Percentiles rank a stretch among this genome's conserved stretches.
These are phyloP conservation scores for Staphylotrichum longicolle DNA, from an alignment of 495 filamentous ascomycete genomes.

Conservation along the genomic window DNA sequence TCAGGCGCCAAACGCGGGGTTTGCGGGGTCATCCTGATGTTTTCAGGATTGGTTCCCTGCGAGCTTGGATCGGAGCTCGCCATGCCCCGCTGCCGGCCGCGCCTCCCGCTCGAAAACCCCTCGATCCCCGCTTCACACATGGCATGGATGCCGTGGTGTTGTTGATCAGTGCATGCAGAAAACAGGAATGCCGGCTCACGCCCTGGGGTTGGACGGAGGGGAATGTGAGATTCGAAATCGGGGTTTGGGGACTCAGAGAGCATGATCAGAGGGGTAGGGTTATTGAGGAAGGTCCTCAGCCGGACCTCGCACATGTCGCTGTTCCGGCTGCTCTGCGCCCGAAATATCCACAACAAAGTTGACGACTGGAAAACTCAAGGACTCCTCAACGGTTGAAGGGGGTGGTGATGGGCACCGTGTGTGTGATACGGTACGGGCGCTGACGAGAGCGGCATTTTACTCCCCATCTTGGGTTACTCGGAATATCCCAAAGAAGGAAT, in stretches of 20 bases:
- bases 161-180: neutral
- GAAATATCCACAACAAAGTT: neutral
- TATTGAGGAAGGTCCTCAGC: too few relatives aligned
- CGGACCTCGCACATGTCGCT: too few relatives aligned
- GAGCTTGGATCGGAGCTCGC: neutral
- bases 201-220: too few relatives aligned
- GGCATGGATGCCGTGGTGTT: neutral
- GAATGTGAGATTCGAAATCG: too few relatives aligned
- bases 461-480: too few relatives aligned
- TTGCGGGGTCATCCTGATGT: neutral
- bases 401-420: constrained; percentile 6
- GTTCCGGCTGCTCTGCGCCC: neutral
- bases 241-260: too few relatives aligned
- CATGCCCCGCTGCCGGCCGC: neutral
- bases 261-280: too few relatives aligned
- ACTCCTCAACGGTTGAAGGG: neutral
- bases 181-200: too few relatives aligned
- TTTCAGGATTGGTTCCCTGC: neutral
- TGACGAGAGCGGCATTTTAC: neutral
- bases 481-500: too few relatives aligned
- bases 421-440: constrained; percentile 14
- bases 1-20: constrained; percentile 11
- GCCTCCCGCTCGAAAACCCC: neutral
- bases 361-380: too few relatives aligned
- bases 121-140: neutral